Percentiles rank a stretch among this genome's conserved stretches.
Conservation (phyloP, 139 green algal genomes). For the Haematococcus lacustris region DNA sequence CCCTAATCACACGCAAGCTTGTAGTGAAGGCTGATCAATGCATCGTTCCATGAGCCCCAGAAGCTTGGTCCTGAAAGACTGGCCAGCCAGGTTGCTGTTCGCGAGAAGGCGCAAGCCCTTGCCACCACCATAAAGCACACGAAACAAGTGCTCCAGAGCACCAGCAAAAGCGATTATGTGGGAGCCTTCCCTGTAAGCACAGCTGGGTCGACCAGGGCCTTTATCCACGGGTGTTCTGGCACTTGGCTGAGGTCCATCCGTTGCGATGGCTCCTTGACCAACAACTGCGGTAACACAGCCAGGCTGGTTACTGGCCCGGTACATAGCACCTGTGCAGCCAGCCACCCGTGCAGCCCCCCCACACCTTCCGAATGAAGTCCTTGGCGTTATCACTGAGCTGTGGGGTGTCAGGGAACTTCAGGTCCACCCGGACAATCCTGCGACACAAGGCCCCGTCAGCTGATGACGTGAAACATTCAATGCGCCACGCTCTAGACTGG, state of each 20-base stretch:
- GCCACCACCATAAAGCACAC: too few species aligned
- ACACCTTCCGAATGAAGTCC: conserved; percentile 67
- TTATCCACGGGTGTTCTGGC: conserved; percentile 83
- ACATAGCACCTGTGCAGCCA: neutral
- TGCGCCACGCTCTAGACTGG: neutral
- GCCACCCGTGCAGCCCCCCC: neutral
- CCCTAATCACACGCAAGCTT: too few species aligned
- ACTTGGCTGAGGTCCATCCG: conserved; percentile 68
- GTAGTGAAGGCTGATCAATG: too few species aligned
- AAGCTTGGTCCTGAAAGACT: too few species aligned
- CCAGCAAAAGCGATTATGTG: too few species aligned
- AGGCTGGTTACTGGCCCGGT: neutral
- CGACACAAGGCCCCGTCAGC: neutral
- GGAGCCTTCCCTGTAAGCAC: too few species aligned
- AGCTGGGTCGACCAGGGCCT: conserved; percentile 28
- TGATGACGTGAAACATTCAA: neutral
- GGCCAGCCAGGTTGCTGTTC: too few species aligned
- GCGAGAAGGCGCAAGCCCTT: too few species aligned
- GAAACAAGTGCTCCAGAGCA: too few species aligned
- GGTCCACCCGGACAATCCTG: conserved; percentile 81
- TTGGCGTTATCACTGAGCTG: conserved; percentile 57
- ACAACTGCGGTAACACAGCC: neutral
- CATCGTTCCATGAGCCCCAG: too few species aligned
- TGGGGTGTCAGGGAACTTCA: conserved; percentile 68
- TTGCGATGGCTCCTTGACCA: conserved; percentile 41